Percentiles rank a stretch among this genome's conserved stretches.
Conservation (phyloP, 176 grass and related monocot genomes). For the Oryza longistaminata region DNA sequence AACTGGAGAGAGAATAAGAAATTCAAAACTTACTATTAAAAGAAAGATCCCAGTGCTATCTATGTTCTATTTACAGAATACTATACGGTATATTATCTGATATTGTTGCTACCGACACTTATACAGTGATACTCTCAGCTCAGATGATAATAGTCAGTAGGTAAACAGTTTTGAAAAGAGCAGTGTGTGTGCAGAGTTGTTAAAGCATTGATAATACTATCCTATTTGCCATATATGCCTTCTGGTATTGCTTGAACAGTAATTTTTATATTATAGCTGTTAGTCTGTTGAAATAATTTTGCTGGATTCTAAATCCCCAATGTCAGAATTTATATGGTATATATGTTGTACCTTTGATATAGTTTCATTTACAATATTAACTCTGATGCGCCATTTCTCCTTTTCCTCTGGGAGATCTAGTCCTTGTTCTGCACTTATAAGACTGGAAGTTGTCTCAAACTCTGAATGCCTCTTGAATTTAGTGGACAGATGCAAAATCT, state of each 20-base stretch:
- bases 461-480: background rate
- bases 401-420: background rate
- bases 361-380: background rate
- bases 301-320: constrained; percentile 19
- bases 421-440: background rate
- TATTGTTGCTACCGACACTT: background rate
- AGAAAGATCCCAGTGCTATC: background rate
- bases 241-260: background rate
- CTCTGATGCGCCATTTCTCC: background rate
- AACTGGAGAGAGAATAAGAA: background rate
- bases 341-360: background rate
- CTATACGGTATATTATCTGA: background rate
- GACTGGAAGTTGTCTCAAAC: background rate
- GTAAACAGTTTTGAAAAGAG: background rate
- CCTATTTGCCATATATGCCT: constrained; percentile 9
- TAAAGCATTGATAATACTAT: background rate
- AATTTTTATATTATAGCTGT: constrained; percentile 6
- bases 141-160: background rate
- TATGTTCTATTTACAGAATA: background rate
- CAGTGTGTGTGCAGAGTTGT: background rate
- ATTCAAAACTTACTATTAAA: background rate
- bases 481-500: background rate
- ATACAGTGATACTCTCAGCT: background rate
- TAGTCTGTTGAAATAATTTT: background rate
- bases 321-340: background rate